phyloP scores from a whole-genome alignment of 78 protist genomes.

The Dictyostelium citrinum region DNA sequence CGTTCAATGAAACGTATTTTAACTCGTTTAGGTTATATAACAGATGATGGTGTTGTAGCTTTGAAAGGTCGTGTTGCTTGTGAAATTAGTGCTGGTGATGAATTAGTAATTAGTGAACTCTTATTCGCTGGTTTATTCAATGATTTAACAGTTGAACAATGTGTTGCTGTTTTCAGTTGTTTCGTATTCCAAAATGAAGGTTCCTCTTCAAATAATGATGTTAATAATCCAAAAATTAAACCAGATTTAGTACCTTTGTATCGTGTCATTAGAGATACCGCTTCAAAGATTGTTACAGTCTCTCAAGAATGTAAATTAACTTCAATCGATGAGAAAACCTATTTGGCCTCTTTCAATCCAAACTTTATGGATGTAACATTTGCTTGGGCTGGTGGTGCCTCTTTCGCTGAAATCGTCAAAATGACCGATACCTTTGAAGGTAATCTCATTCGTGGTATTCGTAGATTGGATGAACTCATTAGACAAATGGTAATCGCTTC shows the following conservation, averaged over 20 bases:
- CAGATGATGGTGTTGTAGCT: slow-evolving; percentile 87
- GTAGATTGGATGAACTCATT: slow-evolving; percentile 93
- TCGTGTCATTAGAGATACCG: slow-evolving; percentile 82
- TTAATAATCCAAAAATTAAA: slow-evolving; percentile 18
- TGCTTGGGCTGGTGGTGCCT: slow-evolving; percentile 87
- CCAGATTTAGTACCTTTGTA: slow-evolving; percentile 79
- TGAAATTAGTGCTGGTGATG: slow-evolving; percentile 96
- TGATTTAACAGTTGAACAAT: slow-evolving; percentile 84
- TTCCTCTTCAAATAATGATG: background rate
- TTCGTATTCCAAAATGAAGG: slow-evolving; percentile 83
- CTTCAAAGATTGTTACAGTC: slow-evolving; percentile 83
- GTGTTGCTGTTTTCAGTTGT: slow-evolving; percentile 89
- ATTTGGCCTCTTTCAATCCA: slow-evolving; percentile 81
- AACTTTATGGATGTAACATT: slow-evolving; percentile 82
- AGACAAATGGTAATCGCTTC: slow-evolving; percentile 92
- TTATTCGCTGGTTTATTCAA: slow-evolving; percentile 94
- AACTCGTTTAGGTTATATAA: slow-evolving; percentile 89
- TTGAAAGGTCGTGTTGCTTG: slow-evolving; percentile 96
- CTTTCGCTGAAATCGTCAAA: slow-evolving; percentile 88
- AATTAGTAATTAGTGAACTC: slow-evolving; percentile 94
- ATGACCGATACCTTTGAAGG: slow-evolving; percentile 97
- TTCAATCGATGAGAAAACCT: slow-evolving; percentile 83
- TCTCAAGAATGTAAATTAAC: slow-evolving; percentile 85
- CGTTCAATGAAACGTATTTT: slow-evolving; percentile 89
- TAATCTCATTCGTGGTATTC: slow-evolving; percentile 88